Evolutionary conservation across 371 early-diverging fungal species (phyloP), one percentile per base, ranked within the genome.

Genomic region (Lichtheimia ornata): DNA sequence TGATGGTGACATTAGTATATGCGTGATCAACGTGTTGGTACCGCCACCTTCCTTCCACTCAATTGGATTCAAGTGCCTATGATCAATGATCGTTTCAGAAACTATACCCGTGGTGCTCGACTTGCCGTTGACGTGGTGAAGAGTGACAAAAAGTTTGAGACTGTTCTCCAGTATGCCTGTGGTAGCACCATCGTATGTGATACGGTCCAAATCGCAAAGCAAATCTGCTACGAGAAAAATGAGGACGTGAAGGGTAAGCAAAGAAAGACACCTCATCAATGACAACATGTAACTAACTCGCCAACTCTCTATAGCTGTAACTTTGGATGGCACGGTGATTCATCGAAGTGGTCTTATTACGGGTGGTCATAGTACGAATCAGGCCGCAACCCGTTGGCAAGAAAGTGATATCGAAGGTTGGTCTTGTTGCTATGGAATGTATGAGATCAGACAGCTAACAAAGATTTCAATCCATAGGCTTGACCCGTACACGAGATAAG

Each of bases 261-360:
- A n/a, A n/a, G 7, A 47, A 17, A 5, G 17, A 1, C 22, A 22
- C 0, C 5, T 47, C 11, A 47, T 18, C 47, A 18, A 47, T 17
- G 11, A 22, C 47, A 47, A 47, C 11, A 11, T 35, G 35, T 35
- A 2, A 35, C 35, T 35, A 6, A 35, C 35, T 9, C 22, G 2
- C 11, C 35, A 2, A 1, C 0, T 4, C 0, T 11, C 1, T 11
- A 22, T 57, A 89, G 92, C 92, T 44, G 96, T 97, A 5, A 90
- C 96, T 1, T 70, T 97, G 66, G 97, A 98, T 67, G 98, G 99
- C 17, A 88, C 92, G 4, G 86, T 97, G 5, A 92, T 99, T 67
- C 98, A 98, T 74, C 95, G 92, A 67, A 93, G 86, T 61, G 99
- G 98, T 50, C 73, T 96, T 64, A 98, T 99, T 57, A 97, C 97